Percentiles rank a stretch among this genome's conserved stretches.
phyloP scores from a whole-genome alignment of 129 eudicot genomes.

The Dittrichia graveolens region DNA sequence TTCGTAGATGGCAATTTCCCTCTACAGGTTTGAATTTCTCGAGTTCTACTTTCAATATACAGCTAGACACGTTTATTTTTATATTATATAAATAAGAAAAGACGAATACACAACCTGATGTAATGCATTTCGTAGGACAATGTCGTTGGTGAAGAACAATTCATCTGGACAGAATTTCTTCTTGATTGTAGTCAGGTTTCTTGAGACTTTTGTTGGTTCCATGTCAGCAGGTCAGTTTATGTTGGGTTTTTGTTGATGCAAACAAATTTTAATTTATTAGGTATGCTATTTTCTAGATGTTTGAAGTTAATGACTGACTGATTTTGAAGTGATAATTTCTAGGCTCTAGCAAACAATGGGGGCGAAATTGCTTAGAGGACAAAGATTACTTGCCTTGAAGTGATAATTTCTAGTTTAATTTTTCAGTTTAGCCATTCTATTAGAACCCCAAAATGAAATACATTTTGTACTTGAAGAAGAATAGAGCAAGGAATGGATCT shows the following conservation, averaged over 20 bases:
- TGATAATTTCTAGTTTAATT: no score
- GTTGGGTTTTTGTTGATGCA: neutral
- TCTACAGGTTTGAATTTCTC: slow-evolving; percentile 72
- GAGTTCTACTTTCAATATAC: slow-evolving; percentile 18
- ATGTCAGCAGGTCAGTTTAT: slow-evolving; percentile 86
- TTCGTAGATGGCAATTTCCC: slow-evolving; percentile 94
- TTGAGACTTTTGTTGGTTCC: slow-evolving; percentile 97
- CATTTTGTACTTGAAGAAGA: no score
- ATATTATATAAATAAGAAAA: slow-evolving; percentile 13
- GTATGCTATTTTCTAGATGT: neutral
- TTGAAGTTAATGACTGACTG: no score
- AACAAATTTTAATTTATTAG: neutral
- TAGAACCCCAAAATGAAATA: no score
- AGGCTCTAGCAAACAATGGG: no score
- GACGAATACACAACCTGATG: slow-evolving; percentile 16
- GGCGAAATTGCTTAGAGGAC: no score
- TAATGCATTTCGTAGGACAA: slow-evolving; percentile 56
- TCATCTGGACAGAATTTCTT: slow-evolving; percentile 75
- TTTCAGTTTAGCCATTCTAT: no score
- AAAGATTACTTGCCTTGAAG: no score
- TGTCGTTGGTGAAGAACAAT: slow-evolving; percentile 84
- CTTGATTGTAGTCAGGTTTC: slow-evolving; percentile 75
- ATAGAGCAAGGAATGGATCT: no score
- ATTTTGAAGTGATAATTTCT: no score
- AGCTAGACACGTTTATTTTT: slow-evolving; percentile 12